Conservation (phyloP, 2,329 filamentous ascomycete genomes). For the Trichoderma sp. region DNA sequence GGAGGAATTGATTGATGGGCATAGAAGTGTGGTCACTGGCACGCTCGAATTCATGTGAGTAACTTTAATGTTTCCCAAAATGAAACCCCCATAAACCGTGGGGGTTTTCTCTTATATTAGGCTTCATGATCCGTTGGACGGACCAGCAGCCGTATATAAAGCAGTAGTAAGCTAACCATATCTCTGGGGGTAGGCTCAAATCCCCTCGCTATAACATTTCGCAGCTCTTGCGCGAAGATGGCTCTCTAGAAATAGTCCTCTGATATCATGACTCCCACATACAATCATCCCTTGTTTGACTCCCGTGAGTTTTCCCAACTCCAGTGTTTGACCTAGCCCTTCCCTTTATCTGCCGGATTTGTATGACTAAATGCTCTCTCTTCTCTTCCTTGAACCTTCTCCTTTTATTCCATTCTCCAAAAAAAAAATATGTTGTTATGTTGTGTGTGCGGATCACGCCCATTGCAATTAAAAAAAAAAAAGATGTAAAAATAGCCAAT, state of each 20-base stretch:
- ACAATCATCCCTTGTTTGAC: background rate
- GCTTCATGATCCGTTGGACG: background rate
- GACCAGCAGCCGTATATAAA: background rate
- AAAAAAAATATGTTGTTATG: conserved; percentile 1
- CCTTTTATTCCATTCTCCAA: background rate
- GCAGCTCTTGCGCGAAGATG: conserved; percentile 39
- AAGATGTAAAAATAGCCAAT: background rate
- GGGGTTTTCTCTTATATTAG: background rate
- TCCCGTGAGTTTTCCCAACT: conserved; percentile 23
- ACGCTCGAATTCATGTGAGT: conserved; percentile 42
- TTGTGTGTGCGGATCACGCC: background rate
- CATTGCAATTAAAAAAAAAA: background rate
- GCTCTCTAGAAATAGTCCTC: conserved; percentile 39
- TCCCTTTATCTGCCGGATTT: background rate
- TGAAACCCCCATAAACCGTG: background rate
- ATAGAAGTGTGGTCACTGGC: conserved; percentile 39
- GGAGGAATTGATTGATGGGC: conserved; percentile 39
- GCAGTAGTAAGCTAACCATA: background rate
- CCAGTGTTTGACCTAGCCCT: conserved; percentile 2
- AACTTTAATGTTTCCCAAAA: conserved; percentile 1
- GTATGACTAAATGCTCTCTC: conserved; percentile 1
- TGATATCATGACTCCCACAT: background rate
- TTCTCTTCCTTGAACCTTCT: background rate
- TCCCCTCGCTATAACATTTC: conserved; percentile 42
- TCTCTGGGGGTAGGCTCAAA: conserved; percentile 34